Base-by-base conservation (phyloP, 1,284 basidiomycete genomes). In the Apiotrichum gamsii region DNA sequence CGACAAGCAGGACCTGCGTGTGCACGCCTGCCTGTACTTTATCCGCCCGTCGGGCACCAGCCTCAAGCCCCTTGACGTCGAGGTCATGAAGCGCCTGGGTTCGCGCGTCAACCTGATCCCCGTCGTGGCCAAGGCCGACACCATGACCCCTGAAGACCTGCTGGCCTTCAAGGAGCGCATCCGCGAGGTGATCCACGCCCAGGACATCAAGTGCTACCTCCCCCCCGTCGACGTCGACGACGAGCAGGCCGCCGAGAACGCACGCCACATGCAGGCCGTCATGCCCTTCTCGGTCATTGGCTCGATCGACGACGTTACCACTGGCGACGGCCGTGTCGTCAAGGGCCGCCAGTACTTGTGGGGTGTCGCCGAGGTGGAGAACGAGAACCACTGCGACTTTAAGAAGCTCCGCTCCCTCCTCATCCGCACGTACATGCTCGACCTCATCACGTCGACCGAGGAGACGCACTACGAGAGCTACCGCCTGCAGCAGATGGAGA, bases 211-310 rank as follows among this genome's bases (percentile, higher is more conserved):
- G 47, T 86, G 95, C 67, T 99, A 97, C 77, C 82, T 84, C 13
- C 94, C 94, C 14, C 91, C 90, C 23, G 78, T 96, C 45, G 95
- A 98, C 65, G 73, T 78, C 16, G 95, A 98, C 61, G 94, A 98
- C 61, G 87, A 91, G 62, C 75, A 78, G 25, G 83, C 83, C 48
- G 85, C 88, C 2, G 93, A 97, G 63, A 90, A 90, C 65, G 91
- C 90, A 8, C 84, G 87, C 49, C 80, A 84, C 55, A 82, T 98
- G 58, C 60, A 73, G 59, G 82, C 89, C 19, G 88, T 91, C 15
- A 94, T 97, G 77, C 95, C 94, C 0, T 98, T 96, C 79, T 93
- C 90, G 21, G 95, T 99, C 74, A 98, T 99, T 62, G 94, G 95
- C 29, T 91, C 87, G 25, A 97, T 89, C 0, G 83, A 93, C 65